Conservation (phyloP, 2,329 filamentous ascomycete genomes). For the Sporothrix pseudoabietina region DNA sequence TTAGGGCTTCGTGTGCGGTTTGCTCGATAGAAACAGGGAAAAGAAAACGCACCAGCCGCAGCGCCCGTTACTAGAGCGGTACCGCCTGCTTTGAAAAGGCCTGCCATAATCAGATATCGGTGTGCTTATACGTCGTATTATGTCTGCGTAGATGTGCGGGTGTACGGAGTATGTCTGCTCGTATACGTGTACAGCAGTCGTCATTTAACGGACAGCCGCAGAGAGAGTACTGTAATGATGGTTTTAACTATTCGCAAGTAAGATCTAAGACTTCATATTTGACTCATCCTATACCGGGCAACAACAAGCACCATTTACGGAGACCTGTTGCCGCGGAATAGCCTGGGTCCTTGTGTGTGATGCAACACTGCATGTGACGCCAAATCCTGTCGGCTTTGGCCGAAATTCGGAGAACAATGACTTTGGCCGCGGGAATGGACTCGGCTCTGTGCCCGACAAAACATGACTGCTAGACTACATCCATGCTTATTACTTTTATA, state of each 20-base stretch:
- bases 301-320: not conserved
- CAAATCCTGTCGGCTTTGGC: not conserved
- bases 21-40: not conserved
- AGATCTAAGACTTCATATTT: not conserved
- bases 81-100: not conserved
- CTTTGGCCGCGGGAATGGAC: too few relatives aligned
- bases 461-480: too few relatives aligned
- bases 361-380: not conserved
- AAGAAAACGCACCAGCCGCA: slow-evolving; percentile 1
- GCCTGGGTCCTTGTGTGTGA: not conserved
- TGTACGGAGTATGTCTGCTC: too few relatives aligned
- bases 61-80: not conserved
- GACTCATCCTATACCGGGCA: not conserved
- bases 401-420: not conserved
- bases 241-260: not conserved
- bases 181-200: not conserved
- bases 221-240: not conserved
- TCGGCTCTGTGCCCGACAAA: not conserved
- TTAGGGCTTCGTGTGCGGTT: not conserved
- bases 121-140: not conserved
- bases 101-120: slow-evolving; percentile 3
- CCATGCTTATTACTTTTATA: not conserved
- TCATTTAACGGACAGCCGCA: not conserved
- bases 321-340: not conserved
- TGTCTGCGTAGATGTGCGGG: not conserved